These are phyloP conservation scores for Glycine tomentella DNA, from an alignment of 306 rosid species.

Conservation along the genomic window DNA sequence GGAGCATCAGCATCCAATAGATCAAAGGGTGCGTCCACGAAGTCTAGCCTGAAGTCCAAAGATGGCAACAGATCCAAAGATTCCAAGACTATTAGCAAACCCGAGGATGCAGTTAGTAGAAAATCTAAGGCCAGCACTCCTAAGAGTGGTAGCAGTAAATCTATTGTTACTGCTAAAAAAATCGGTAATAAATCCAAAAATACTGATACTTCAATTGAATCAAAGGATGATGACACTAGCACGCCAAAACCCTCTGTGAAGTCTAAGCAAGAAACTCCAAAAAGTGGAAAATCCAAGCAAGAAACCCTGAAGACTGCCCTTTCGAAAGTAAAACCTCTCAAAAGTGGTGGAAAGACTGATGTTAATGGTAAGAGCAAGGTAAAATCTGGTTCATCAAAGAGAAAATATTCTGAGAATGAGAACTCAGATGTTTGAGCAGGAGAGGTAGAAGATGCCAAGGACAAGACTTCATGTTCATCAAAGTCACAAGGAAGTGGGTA, in stretches of 20 bases:
- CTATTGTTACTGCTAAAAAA: conserved; percentile 53
- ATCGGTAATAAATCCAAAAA: conserved; percentile 58
- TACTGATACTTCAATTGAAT: conserved; percentile 50
- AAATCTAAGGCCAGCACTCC: conserved; percentile 67
- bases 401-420: conserved; percentile 54
- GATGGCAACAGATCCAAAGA: conserved; percentile 67
- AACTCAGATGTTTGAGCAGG: conserved; percentile 48
- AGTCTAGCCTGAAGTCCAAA: conserved; percentile 56
- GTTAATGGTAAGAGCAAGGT: conserved; percentile 55
- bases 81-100: conserved; percentile 57
- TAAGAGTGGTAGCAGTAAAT: conserved; percentile 57
- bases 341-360: conserved; percentile 63
- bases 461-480: conserved; percentile 58
- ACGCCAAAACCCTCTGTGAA: conserved; percentile 53
- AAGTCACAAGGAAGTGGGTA: conserved; percentile 59
- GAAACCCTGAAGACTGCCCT: conserved; percentile 56
- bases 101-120: conserved; percentile 51
- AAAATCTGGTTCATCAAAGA: conserved; percentile 63
- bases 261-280: conserved; percentile 61
- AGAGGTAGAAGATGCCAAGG: conserved; percentile 53
- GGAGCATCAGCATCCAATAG: conserved; percentile 67
- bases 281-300: conserved; percentile 65
- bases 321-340: conserved; percentile 62
- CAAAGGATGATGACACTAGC: conserved; percentile 62
- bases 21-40: conserved; percentile 60